Base-by-base conservation (phyloP, 352 stramenopile genomes). In the Hyaloperonospora brassicae region DNA sequence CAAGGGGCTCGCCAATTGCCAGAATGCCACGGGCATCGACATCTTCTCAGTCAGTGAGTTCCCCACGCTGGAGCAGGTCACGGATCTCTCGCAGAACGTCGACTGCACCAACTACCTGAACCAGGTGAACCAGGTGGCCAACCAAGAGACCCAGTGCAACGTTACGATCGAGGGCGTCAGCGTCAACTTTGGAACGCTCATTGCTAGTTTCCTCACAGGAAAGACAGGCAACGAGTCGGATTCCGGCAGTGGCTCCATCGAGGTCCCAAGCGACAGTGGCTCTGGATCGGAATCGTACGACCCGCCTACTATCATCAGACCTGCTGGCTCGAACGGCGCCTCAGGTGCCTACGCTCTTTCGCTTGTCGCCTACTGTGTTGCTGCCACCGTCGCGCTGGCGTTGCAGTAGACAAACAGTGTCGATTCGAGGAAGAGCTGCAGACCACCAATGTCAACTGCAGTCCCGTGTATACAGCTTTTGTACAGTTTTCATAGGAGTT, bases 191-290 rank as follows among this genome's bases (percentile, higher is more conserved):
- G 67, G 69, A 25, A 34, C 36, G n/a, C 62, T 88, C 38, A 66
- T 88, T 46, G 68, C 67, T 38, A 49, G 64, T 5, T 63, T 86
- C 38, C 61, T 86, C 13, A 65, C 61, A 13, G 77, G 77, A 25
- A 73, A 79, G 50, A 85, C 69, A 1, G 71, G 73, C 43, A 87
- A 87, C 57, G n/a, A n/a, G n/a, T n/a, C n/a, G n/a, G n/a, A n/a
- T n/a, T n/a, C n/a, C n/a, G n/a, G n/a, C n/a, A n/a, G 66, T 42
- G 59, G 52, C 8, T 63, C 58, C 1, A 35, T 41, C 17, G 6
- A 24, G 24, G 11, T 23, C 7, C 11, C 12, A 25, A 38, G 25
- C 23, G 44, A 1, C 10, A 49, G 24, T n/a, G 24, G 8, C 25
- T 38, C 44, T 21, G 24, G 24, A 9, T 38, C 44, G 5, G 23